Conservation (phyloP, 495 filamentous ascomycete genomes). For the Lichina pygmaea region DNA sequence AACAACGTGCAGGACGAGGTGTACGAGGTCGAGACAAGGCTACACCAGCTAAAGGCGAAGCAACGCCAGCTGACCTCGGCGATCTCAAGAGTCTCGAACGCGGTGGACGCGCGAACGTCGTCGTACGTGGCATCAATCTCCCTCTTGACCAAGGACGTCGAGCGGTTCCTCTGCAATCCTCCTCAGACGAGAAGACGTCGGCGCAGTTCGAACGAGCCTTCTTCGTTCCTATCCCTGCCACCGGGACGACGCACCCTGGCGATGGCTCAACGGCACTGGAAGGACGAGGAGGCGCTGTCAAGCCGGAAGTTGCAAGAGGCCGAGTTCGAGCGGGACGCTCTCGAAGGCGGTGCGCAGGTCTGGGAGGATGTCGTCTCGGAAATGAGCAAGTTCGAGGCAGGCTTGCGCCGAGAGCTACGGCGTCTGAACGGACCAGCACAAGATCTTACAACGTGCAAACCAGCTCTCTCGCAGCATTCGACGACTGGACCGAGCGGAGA, state of each 20-base stretch:
- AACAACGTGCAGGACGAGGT: constrained; percentile 12
- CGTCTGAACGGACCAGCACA: neutral
- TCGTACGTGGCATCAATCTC: constrained; percentile 27
- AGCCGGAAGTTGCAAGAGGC: constrained; percentile 29
- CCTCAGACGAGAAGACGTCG: constrained; percentile 7
- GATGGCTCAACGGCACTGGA: constrained; percentile 58
- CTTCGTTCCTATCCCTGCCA: constrained; percentile 22
- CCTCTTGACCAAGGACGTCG: constrained; percentile 25
- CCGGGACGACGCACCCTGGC: constrained; percentile 43
- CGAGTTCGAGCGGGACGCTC: constrained; percentile 39
- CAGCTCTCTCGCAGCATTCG: neutral
- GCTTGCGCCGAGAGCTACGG: constrained; percentile 27
- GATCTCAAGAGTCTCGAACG: constrained; percentile 35
- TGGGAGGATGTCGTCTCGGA: constrained; percentile 47
- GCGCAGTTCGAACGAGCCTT: constrained; percentile 6
- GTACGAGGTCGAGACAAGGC: constrained; percentile 29
- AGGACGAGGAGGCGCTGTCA: constrained; percentile 29
- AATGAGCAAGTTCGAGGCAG: constrained; percentile 40
- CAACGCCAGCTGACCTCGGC: constrained; percentile 31
- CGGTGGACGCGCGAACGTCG: constrained; percentile 29
- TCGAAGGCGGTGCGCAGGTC: constrained; percentile 59
- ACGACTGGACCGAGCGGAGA: neutral
- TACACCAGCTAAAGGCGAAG: constrained; percentile 38
- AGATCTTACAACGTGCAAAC: neutral
- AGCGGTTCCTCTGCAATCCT: constrained; percentile 21